Conservation (phyloP, 495 filamentous ascomycete species). For the Neurospora sp. region DNA sequence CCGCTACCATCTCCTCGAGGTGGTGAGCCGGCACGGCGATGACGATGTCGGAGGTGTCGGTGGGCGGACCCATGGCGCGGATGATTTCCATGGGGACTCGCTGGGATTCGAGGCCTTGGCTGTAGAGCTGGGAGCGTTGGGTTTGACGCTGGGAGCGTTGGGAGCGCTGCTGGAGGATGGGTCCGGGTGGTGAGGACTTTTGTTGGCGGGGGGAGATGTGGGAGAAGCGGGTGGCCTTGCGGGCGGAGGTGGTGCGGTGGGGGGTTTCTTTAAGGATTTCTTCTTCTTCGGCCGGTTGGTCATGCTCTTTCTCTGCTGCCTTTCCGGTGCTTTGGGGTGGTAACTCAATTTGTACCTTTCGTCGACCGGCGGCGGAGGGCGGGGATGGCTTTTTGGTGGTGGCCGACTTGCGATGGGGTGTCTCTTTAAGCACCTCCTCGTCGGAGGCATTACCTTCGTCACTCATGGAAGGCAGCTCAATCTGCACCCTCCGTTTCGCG, state of each 20-base stretch:
- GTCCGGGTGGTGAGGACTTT: constrained; percentile 4
- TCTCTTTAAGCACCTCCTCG: constrained; percentile 18
- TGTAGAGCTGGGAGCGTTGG: constrained; percentile 22
- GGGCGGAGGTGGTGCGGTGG: background rate
- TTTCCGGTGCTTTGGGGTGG: background rate
- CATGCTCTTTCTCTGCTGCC: background rate
- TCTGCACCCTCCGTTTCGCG: constrained; percentile 8
- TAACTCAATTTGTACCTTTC: background rate
- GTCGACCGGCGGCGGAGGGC: background rate
- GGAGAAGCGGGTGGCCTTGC: constrained; percentile 1
- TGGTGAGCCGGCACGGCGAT: constrained; percentile 31
- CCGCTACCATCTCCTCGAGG: constrained; percentile 29
- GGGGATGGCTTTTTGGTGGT: background rate
- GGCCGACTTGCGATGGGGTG: constrained; percentile 7
- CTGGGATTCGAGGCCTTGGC: constrained; percentile 39
- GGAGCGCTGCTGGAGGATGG: constrained; percentile 11
- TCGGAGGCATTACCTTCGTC: background rate
- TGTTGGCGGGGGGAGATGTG: constrained; percentile 14
- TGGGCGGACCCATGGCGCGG: constrained; percentile 34
- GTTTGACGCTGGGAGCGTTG: constrained; percentile 4
- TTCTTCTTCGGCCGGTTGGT: background rate
- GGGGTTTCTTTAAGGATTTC: constrained; percentile 6
- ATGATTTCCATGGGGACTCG: constrained; percentile 36
- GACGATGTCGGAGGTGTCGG: constrained; percentile 36
- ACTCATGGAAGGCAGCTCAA: constrained; percentile 1